Base-by-base conservation (phyloP, 208 protist species). In the Acanthamoeba sp. region DNA sequence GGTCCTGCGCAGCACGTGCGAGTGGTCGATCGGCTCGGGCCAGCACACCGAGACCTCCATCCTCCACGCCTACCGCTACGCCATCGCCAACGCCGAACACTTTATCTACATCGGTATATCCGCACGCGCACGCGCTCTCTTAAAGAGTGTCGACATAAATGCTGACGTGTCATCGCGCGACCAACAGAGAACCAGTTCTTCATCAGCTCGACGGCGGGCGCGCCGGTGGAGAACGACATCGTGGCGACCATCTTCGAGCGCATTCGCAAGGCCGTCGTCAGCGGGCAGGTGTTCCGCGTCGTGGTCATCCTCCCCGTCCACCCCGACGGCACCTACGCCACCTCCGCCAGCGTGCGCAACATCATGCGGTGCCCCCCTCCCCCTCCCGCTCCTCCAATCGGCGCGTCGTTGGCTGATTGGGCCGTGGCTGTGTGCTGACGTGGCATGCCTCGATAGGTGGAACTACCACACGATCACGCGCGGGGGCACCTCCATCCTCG, bases 91-190 rank as follows among this genome's bases (percentile, higher is more conserved):
- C n/a, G 69, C 95, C 6, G 55, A 96, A 57, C 94, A 96, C 80
- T 97, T 96, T 85, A 88, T 97, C 22, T 97, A 97, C 36, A 97
- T 97, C 42, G 95, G 64, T 73, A 22, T 9, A 34, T 22, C n/a
- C n/a, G n/a, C n/a, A n/a, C n/a, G n/a, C n/a, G n/a, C 45, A 16
- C 18, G 45, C 18, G 45, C 45, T 9, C 0, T 50, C 10, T 50
- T 50, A 48, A 14, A 48, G 3, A 10, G 42, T 48, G 42, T 14
- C 10, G 42, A 48, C 10, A 10, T 3, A 14, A 10, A 48, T 48
- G 50, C 9, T 16, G 50, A 57, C 2, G 52, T 50, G 9, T 50
- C 45, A 59, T 59, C 4, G 52, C 52, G 12, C 0, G 18, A 20
- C 18, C 0, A 34, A 34, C 69, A 80, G 69, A 97, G 62, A 95